Percentiles rank a stretch among this genome's conserved stretches.
These are phyloP conservation scores for Acacia acuminata DNA, from an alignment of 306 rosid species.

Conservation along the genomic window DNA sequence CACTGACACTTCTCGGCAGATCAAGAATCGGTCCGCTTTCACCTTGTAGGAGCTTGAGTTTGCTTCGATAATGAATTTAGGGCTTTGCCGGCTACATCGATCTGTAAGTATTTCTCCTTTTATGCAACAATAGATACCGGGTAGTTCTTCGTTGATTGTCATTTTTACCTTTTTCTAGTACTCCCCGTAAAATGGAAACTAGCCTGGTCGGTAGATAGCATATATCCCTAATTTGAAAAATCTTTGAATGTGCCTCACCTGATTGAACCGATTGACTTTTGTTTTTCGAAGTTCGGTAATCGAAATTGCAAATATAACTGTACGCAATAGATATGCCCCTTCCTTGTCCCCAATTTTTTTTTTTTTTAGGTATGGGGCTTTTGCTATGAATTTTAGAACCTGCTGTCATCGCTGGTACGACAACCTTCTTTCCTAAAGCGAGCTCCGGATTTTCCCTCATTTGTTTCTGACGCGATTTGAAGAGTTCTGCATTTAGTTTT, in stretches of 20 bases:
- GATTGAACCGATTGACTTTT: slow-evolving; percentile 8
- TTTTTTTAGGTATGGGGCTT: background rate
- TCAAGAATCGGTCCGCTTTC: background rate
- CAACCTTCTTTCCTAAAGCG: background rate
- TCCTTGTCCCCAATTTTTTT: background rate
- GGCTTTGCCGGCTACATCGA: slow-evolving; percentile 36
- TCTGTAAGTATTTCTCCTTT: slow-evolving; percentile 42
- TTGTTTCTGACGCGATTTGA: background rate
- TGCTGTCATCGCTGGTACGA: background rate
- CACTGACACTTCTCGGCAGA: background rate
- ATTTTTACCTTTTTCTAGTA: background rate
- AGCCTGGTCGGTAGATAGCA: background rate
- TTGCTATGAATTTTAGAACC: background rate
- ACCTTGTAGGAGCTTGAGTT: background rate
- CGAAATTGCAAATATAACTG: background rate
- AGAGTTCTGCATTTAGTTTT: background rate
- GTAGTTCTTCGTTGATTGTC: slow-evolving; percentile 2
- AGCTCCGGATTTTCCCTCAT: background rate
- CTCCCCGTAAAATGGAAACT: background rate
- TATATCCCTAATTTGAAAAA: background rate
- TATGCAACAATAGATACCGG: background rate
- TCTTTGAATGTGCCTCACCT: background rate
- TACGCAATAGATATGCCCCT: background rate
- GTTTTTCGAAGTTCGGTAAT: background rate
- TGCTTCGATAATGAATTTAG: slow-evolving; percentile 49